Conservation (phyloP, 768 basidiomycete genomes). For the Suillus lakei region DNA sequence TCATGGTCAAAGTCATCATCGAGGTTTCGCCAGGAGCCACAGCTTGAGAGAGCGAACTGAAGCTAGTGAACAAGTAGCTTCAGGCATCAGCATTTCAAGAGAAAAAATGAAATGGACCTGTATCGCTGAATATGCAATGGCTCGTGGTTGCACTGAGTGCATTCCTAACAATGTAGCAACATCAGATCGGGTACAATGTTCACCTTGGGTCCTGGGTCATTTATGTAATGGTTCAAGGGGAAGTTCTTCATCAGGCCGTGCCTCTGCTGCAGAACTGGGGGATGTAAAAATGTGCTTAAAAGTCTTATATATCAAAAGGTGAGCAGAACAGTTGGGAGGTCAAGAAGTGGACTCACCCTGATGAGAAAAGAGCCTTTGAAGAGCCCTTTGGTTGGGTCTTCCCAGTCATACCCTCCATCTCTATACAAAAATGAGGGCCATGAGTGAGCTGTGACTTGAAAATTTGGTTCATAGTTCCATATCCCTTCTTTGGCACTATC, state of each 20-base stretch:
- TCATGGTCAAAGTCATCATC: conserved; percentile 19
- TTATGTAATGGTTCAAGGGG: conserved; percentile 1
- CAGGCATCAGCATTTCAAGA: neutral
- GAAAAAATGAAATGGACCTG: conserved; percentile 19
- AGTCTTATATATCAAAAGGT: conserved; percentile 10
- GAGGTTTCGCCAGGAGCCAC: conserved; percentile 6
- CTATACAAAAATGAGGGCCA: conserved; percentile 26
- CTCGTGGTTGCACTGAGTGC: conserved; percentile 19
- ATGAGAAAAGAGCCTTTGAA: conserved; percentile 20
- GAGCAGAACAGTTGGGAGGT: neutral
- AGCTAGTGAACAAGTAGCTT: conserved; percentile 12
- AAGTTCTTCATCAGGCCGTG: neutral
- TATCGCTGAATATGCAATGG: conserved; percentile 28
- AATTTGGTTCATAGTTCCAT: conserved; percentile 15
- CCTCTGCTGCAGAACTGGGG: conserved; percentile 19
- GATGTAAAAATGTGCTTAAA: conserved; percentile 24
- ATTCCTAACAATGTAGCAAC: conserved; percentile 14
- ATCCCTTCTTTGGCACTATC: conserved; percentile 9
- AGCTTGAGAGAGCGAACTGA: conserved; percentile 18
- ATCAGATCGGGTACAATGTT: conserved; percentile 13
- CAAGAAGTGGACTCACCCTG: conserved; percentile 15
- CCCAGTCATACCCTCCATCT: conserved; percentile 11
- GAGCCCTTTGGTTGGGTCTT: conserved; percentile 19
- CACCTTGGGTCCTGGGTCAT: neutral
- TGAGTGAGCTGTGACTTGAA: conserved; percentile 17